Percentiles rank a stretch among this genome's conserved stretches.
These are phyloP conservation scores for Neofusicoccum laricinum DNA, from an alignment of 2,329 filamentous ascomycete genomes.

Conservation along the genomic window DNA sequence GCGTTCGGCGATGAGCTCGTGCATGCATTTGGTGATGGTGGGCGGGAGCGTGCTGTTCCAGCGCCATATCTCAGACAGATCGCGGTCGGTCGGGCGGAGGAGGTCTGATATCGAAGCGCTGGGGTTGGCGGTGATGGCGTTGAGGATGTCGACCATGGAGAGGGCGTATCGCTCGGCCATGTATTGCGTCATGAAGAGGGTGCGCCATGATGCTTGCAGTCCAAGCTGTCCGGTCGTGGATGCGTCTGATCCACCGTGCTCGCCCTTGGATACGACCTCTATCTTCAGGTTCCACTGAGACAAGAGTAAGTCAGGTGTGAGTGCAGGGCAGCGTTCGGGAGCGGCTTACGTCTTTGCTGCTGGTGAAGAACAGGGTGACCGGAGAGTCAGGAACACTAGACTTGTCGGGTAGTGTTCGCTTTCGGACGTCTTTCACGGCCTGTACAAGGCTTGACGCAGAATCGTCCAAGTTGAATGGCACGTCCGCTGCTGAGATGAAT, in stretches of 20 bases:
- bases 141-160: constrained; percentile 37
- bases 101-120: constrained; percentile 30
- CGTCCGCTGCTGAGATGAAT: neutral
- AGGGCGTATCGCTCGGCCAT: constrained; percentile 44
- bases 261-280: constrained; percentile 20
- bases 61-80: constrained; percentile 46
- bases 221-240: constrained; percentile 22
- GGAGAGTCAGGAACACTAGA: neutral
- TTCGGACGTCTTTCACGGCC: neutral
- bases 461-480: neutral
- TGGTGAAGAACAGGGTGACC: neutral
- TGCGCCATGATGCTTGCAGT: constrained; percentile 43
- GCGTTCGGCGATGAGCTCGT: constrained; percentile 45
- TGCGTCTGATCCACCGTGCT: neutral
- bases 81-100: constrained; percentile 35
- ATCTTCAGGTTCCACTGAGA: neutral
- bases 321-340: neutral
- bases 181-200: constrained; percentile 41
- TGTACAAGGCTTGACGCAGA: neutral
- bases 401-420: neutral
- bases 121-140: constrained; percentile 35
- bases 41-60: constrained; percentile 48
- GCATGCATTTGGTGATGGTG: constrained; percentile 45
- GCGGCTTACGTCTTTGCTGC: neutral
- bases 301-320: neutral